Conservation (phyloP, 1,139 yeast species). For the Saccharomyces hybrid region DNA sequence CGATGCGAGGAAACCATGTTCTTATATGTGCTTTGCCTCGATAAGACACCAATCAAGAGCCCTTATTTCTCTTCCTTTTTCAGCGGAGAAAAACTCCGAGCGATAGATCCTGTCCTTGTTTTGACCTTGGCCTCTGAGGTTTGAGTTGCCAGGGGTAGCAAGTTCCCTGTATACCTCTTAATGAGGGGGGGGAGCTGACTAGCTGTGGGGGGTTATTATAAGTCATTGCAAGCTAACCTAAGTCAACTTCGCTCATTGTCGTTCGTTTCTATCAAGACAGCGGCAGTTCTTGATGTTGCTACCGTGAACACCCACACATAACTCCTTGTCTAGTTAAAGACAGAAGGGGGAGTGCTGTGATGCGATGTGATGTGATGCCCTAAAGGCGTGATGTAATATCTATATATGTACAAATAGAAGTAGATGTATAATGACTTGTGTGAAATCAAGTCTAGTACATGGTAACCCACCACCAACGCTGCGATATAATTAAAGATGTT, state of each 20-base stretch:
- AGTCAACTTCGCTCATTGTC: background rate
- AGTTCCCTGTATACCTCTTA: background rate
- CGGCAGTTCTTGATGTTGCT: too few species aligned
- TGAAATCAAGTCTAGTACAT: background rate
- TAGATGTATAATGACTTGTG: background rate
- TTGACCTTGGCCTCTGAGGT: background rate
- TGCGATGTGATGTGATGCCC: background rate
- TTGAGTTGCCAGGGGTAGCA: background rate
- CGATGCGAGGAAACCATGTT: background rate
- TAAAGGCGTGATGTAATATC: background rate
- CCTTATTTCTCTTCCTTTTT: background rate
- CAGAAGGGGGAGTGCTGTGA: background rate
- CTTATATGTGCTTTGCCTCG: background rate
- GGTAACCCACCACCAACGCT: background rate
- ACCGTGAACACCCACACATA: background rate
- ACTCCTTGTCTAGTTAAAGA: background rate
- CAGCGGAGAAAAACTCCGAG: background rate
- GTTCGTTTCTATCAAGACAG: too few species aligned
- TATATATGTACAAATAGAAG: background rate
- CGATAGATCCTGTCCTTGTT: background rate
- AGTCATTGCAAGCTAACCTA: background rate
- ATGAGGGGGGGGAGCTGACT: background rate
- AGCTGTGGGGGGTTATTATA: background rate
- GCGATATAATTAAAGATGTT: slow-evolving; percentile 8
- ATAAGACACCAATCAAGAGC: slow-evolving; percentile 1